Evolutionary conservation across 1,139 yeast genomes (phyloP).

Genomic region (Saccharomyces hybrid): DNA sequence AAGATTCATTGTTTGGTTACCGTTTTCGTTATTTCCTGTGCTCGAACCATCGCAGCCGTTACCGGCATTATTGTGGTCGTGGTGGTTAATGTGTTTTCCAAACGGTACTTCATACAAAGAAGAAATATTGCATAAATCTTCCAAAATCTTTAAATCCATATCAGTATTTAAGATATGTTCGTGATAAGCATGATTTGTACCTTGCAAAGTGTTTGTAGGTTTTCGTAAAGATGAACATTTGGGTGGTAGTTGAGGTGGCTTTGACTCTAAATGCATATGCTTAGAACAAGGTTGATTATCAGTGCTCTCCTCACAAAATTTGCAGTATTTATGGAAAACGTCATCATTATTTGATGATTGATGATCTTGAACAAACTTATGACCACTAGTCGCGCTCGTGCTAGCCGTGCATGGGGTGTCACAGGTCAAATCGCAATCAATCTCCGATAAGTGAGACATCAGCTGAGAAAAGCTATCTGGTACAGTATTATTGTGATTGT

Average conservation of each 20-base stretch:
- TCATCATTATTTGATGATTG: background rate
- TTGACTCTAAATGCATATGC: background rate
- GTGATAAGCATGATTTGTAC: background rate
- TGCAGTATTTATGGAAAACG: slow-evolving; percentile 18
- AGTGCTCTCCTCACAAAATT: slow-evolving; percentile 15
- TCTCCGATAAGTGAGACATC: slow-evolving; percentile 16
- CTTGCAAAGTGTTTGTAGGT: background rate
- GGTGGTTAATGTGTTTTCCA: slow-evolving; percentile 21
- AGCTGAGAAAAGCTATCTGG: background rate
- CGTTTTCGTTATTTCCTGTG: background rate
- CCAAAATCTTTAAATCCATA: slow-evolving; percentile 25
- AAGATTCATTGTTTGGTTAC: background rate
- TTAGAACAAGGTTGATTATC: background rate
- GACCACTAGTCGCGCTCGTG: background rate
- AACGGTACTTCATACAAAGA: slow-evolving; percentile 30
- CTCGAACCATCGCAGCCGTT: background rate
- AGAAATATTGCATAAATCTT: slow-evolving; percentile 29
- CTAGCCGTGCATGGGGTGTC: slow-evolving; percentile 8
- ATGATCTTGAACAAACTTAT: background rate
- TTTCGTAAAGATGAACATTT: background rate
- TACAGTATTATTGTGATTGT: background rate
- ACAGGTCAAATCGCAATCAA: slow-evolving; percentile 25
- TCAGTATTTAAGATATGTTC: slow-evolving; percentile 17
- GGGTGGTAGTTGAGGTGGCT: background rate
- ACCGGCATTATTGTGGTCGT: background rate